phyloP scores from a whole-genome alignment of 2,329 filamentous ascomycete species.

The Epichloe amarillans region DNA sequence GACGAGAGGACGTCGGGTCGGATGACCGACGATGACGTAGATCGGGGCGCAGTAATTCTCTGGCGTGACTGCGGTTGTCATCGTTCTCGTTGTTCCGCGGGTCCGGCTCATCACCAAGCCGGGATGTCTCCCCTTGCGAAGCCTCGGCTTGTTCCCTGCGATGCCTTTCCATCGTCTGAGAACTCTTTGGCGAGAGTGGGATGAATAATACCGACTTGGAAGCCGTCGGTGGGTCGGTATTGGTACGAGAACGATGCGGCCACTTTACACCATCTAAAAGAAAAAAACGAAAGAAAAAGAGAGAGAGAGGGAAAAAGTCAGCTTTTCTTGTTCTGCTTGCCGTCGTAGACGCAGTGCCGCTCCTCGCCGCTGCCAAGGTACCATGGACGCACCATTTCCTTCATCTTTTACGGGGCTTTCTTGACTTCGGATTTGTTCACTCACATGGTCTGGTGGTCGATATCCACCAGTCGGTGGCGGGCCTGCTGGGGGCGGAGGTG shows the following conservation, averaged over 20 bases:
- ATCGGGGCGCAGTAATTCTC: conserved; percentile 3
- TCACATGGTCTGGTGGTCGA: conserved; percentile 30
- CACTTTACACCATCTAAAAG: conserved; percentile 18
- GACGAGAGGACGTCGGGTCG: conserved; percentile 22
- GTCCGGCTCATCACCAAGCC: conserved; percentile 8
- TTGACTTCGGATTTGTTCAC: conserved; percentile 22
- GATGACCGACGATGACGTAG: conserved; percentile 17
- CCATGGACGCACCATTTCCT: conserved; percentile 26
- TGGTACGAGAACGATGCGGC: not conserved
- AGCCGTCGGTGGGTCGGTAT: not conserved
- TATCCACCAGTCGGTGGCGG: conserved; percentile 20
- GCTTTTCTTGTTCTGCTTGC: conserved; percentile 11
- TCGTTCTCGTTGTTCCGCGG: conserved; percentile 10
- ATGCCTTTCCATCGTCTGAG: conserved; percentile 30
- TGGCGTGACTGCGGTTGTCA: conserved; percentile 6
- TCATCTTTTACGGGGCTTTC: conserved; percentile 12
- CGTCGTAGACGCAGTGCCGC: not conserved
- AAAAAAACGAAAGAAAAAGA: not conserved
- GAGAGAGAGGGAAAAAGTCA: not conserved
- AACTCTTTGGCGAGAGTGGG: conserved; percentile 36
- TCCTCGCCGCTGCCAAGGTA: conserved; percentile 12
- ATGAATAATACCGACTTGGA: conserved; percentile 33
- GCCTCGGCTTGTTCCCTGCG: conserved; percentile 20
- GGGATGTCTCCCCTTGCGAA: conserved; percentile 8
- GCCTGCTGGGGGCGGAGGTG: conserved; percentile 21